A percentile compares a stretch with the other conserved stretches of the same genome.
phyloP scores from a whole-genome alignment of 441 rosid genomes.

The Geranium incanum region DNA sequence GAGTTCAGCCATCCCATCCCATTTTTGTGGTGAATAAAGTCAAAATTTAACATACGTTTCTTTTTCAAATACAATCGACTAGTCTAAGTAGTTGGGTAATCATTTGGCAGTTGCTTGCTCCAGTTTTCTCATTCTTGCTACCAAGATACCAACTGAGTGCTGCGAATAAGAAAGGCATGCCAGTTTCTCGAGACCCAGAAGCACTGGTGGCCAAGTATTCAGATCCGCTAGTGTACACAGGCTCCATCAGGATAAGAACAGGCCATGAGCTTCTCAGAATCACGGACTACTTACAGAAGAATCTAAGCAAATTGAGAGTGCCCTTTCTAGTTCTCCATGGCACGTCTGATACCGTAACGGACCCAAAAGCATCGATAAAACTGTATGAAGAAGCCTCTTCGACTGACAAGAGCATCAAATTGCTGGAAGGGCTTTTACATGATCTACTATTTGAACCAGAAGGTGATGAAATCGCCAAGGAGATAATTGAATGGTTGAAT shows the following conservation, averaged over 20 bases:
- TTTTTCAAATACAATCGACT: background rate
- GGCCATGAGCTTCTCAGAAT: conserved; percentile 79
- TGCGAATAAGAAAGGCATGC: conserved; percentile 63
- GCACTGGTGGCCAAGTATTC: conserved; percentile 76
- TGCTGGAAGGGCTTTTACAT: conserved; percentile 57
- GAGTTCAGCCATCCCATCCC: conserved; percentile 91
- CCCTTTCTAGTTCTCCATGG: conserved; percentile 81
- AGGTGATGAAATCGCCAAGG: conserved; percentile 40
- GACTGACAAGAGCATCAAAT: conserved; percentile 56
- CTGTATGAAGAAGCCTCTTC: conserved; percentile 62
- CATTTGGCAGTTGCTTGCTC: conserved; percentile 53
- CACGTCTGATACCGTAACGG: conserved; percentile 60
- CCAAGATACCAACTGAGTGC: conserved; percentile 60
- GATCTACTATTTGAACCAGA: conserved; percentile 84
- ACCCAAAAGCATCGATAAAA: conserved; percentile 57
- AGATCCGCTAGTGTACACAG: conserved; percentile 78
- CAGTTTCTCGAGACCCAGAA: conserved; percentile 66
- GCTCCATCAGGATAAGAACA: conserved; percentile 57
- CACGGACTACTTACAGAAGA: conserved; percentile 52
- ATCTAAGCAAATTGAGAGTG: conserved; percentile 42
- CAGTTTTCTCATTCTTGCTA: conserved; percentile 49
- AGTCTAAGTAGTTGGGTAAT: background rate
- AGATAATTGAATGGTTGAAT: conserved; percentile 56
- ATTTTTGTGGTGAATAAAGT: conserved; percentile 40
- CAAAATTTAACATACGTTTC: background rate